Conservation (phyloP, 2,329 filamentous ascomycete genomes). For the Epicoccum sorghinum region DNA sequence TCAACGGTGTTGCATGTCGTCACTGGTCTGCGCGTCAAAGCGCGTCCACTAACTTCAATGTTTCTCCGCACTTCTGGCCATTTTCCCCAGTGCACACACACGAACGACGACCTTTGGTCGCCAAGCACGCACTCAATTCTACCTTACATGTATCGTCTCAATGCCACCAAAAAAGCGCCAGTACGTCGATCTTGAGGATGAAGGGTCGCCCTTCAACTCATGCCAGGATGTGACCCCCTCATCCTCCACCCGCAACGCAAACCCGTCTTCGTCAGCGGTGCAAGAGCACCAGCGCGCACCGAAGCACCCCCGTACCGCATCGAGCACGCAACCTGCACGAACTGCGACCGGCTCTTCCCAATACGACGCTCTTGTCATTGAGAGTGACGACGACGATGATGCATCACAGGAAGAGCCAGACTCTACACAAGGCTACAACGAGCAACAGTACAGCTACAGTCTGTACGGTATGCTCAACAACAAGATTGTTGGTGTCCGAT, state of each 20-base stretch:
- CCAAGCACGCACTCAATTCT: too few relatives aligned
- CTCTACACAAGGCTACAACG: slow-evolving; percentile 32
- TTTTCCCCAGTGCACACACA: background rate
- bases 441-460: slow-evolving; percentile 30
- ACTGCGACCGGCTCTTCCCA: slow-evolving; percentile 33
- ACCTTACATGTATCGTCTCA: too few relatives aligned
- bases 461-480: slow-evolving; percentile 50
- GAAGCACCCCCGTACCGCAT: slow-evolving; percentile 36
- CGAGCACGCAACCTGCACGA: slow-evolving; percentile 16
- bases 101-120: background rate
- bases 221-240: slow-evolving; percentile 25
- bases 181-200: slow-evolving; percentile 6
- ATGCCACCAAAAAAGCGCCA: slow-evolving; percentile 22
- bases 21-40: background rate
- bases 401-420: slow-evolving; percentile 38
- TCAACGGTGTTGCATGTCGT: too few relatives aligned
- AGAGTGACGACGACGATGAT: slow-evolving; percentile 39
- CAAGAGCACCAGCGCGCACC: slow-evolving; percentile 19
- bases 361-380: slow-evolving; percentile 31
- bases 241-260: slow-evolving; percentile 19
- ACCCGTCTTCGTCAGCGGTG: slow-evolving; percentile 11
- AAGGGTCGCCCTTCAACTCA: slow-evolving; percentile 16
- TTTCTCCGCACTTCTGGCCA: background rate
- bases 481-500: slow-evolving; percentile 65
- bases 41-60: background rate